phyloP scores from a whole-genome alignment of 2,329 filamentous ascomycete genomes.

The Epichloe baconii region DNA sequence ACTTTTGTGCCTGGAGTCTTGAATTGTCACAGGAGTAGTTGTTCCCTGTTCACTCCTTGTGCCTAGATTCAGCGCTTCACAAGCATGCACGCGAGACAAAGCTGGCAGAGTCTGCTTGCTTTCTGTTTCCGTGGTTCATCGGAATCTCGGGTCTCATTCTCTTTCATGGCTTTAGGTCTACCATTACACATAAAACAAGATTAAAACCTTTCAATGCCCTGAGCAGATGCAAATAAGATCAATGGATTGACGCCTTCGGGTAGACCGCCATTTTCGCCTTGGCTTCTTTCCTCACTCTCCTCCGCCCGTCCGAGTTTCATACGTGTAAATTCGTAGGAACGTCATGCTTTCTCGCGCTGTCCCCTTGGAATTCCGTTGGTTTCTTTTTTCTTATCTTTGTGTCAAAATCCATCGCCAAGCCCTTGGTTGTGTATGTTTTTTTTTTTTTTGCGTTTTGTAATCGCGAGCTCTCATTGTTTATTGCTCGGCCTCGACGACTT shows the following conservation, averaged over 20 bases:
- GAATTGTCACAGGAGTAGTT: too few species aligned
- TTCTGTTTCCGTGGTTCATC: slow-evolving; percentile 7
- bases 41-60: too few species aligned
- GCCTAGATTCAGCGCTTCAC: too few species aligned
- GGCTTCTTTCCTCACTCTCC: slow-evolving; percentile 7
- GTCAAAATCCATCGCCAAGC: slow-evolving; percentile 8
- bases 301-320: neutral
- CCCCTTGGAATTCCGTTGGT: neutral
- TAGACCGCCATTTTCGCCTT: slow-evolving; percentile 22
- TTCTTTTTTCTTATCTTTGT: slow-evolving; percentile 7
- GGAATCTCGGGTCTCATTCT: slow-evolving; percentile 23
- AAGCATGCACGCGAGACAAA: too few species aligned
- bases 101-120: too few species aligned
- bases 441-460: neutral
- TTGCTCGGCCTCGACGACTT: slow-evolving; percentile 34
- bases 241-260: slow-evolving; percentile 27
- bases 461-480: slow-evolving; percentile 16
- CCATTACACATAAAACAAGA: slow-evolving; percentile 26
- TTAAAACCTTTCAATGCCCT: slow-evolving; percentile 23
- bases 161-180: slow-evolving; percentile 22
- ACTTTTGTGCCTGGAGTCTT: too few species aligned
- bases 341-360: neutral
- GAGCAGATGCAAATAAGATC: slow-evolving; percentile 27
- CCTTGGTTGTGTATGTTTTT: slow-evolving; percentile 6
- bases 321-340: neutral